Evolutionary conservation across 495 filamentous ascomycete genomes (phyloP).

Genomic region (Cladorrhinum samala): DNA sequence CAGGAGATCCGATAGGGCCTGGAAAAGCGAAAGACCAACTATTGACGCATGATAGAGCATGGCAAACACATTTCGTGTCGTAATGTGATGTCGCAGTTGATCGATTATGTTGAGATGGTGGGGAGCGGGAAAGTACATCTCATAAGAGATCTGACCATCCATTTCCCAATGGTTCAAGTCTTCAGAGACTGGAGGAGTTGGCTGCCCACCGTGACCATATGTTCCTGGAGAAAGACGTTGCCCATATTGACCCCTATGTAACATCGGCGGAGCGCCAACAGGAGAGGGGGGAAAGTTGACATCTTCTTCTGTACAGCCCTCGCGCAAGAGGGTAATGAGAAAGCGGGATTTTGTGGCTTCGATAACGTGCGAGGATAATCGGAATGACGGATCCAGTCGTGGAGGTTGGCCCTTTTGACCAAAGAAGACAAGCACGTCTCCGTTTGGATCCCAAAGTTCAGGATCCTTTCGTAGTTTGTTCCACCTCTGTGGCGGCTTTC

Average conservation of each 20-base stretch:
- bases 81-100: slow-evolving; percentile 48
- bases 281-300: slow-evolving; percentile 41
- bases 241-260: slow-evolving; percentile 26
- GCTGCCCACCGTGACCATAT: slow-evolving; percentile 27
- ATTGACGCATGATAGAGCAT: slow-evolving; percentile 51
- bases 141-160: slow-evolving; percentile 51
- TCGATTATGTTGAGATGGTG: slow-evolving; percentile 39
- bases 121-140: slow-evolving; percentile 52
- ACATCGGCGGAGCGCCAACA: slow-evolving; percentile 36
- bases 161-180: slow-evolving; percentile 34
- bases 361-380: slow-evolving; percentile 51
- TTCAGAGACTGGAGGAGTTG: slow-evolving; percentile 41
- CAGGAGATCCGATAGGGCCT: slow-evolving; percentile 52
- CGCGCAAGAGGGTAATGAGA: slow-evolving; percentile 46
- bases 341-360: slow-evolving; percentile 49
- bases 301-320: slow-evolving; percentile 44
- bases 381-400: slow-evolving; percentile 49
- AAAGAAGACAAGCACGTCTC: slow-evolving; percentile 57
- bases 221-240: slow-evolving; percentile 23
- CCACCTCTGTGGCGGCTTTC: slow-evolving; percentile 44
- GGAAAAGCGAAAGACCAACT: slow-evolving; percentile 53
- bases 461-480: slow-evolving; percentile 53
- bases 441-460: slow-evolving; percentile 57
- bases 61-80: slow-evolving; percentile 60
- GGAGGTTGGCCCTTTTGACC: slow-evolving; percentile 35